Base-by-base conservation (phyloP, 371 early-diverging fungal genomes). In the Circinella umbellata region DNA sequence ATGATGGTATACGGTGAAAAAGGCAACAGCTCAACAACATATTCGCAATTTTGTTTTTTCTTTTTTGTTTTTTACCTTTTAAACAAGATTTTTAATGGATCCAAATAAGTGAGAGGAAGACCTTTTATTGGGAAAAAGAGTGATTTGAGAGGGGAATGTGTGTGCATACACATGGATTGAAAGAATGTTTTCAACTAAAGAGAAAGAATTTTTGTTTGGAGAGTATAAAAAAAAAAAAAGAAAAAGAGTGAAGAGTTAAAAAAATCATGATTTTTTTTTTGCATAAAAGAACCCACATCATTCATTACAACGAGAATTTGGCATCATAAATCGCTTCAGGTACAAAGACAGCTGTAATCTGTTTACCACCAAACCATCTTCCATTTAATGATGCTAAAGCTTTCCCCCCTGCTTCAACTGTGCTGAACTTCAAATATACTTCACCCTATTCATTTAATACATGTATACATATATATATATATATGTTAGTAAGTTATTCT, bases 371-470 rank as follows among this genome's bases (percentile, higher is more conserved):
- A 85, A 94, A 94, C 91, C 94, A 94, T 68, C 94, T 77, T 36
- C 89, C 89, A 76, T 91, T 85, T 70, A 94, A 81, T 17, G 88
- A 82, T 64, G 78, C 71, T 34, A 91, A 80, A 7, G 96, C 96
- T 37, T 76, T 80, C 66, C 90, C 85, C 5, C 93, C 92, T 34
- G 91, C 82, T 35, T 79, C 76, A 20, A 85, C 78, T 34, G 80
- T 77, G 67, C 89, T 91, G 84, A 95, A 98, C 77, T 91, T 93
- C 64, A 97, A 74, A 71, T 91, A 95, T 48, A 97, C 89, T 67
- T 92, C 89, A 47, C 96, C 95, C 89, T 90, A 66, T 35, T 17
- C 11, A 9, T 42, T 9, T 1, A 42, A 42, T 27, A 51, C 18
- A 63, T 35, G n/a, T 20, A 67, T n/a, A 11, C 51, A 62, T 42